phyloP scores from a whole-genome alignment of 2,329 filamentous ascomycete species.

The Tolypocladium ovalisporum region DNA sequence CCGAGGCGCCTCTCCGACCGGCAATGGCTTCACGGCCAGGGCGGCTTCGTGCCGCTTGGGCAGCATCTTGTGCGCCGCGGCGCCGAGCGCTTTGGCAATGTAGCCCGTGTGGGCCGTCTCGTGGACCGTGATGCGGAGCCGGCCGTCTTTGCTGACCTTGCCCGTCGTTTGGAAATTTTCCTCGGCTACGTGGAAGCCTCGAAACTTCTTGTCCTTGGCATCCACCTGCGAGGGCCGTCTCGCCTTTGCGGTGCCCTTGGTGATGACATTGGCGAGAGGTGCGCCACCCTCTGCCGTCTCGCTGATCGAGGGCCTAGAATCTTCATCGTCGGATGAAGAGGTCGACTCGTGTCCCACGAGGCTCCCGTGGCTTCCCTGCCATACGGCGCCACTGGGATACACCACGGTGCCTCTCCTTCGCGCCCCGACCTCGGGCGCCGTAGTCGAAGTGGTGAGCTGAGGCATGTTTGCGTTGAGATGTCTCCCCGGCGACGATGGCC shows the following conservation, averaged over 20 bases:
- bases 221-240: neutral
- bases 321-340: neutral
- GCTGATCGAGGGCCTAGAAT: neutral
- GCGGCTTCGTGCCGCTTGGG: slow-evolving; percentile 3
- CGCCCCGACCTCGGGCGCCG: neutral
- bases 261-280: neutral
- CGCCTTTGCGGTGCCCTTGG: neutral
- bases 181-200: slow-evolving; percentile 24
- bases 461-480: neutral
- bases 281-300: neutral
- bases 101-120: slow-evolving; percentile 61
- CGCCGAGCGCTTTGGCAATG: slow-evolving; percentile 61
- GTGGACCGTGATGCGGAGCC: slow-evolving; percentile 61
- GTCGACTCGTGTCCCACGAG: neutral
- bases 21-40: slow-evolving; percentile 9
- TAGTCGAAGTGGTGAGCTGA: neutral
- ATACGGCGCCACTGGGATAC: neutral
- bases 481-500: neutral
- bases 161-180: slow-evolving; percentile 55
- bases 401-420: neutral
- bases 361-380: neutral
- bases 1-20: slow-evolving; percentile 10
- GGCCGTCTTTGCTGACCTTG: slow-evolving; percentile 56
- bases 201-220: neutral
- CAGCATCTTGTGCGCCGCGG: slow-evolving; percentile 36